A percentile compares a stretch with the other conserved stretches of the same genome.
Evolutionary conservation across 192 early-diverging fungal genomes (phyloP).

Genomic region (Linnemannia zychae): DNA sequence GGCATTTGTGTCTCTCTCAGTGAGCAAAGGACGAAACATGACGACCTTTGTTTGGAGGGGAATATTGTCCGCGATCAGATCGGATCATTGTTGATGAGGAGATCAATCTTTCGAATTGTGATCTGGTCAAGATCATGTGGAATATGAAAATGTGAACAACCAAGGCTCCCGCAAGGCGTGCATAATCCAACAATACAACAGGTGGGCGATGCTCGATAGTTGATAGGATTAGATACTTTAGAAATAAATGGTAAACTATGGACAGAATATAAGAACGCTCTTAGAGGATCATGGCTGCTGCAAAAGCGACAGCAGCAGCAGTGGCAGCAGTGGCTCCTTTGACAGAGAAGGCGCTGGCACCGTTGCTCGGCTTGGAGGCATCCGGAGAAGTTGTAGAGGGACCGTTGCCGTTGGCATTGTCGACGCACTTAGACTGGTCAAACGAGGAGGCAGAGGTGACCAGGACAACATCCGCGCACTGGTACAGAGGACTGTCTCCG

Average conservation of each 20-base stretch:
- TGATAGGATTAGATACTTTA: too few relatives aligned
- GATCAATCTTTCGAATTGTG: too few relatives aligned
- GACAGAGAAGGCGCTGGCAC: constrained; percentile 4
- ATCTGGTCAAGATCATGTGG: too few relatives aligned
- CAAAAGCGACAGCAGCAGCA: constrained; percentile 18
- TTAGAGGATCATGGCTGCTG: constrained; percentile 22
- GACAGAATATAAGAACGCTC: background rate
- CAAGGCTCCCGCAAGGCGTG: too few relatives aligned
- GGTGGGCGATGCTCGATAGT: too few relatives aligned
- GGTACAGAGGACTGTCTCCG: constrained; percentile 65
- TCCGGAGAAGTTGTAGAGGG: constrained; percentile 6
- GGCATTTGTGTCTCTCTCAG: background rate
- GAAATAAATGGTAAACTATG: background rate
- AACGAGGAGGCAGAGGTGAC: constrained; percentile 26
- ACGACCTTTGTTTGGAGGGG: background rate
- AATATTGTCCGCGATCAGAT: constrained; percentile 3
- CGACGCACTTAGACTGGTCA: constrained; percentile 28
- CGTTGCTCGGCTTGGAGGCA: background rate
- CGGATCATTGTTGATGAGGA: constrained; percentile 12
- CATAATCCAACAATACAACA: too few relatives aligned
- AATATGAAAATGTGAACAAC: too few relatives aligned
- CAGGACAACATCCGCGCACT: constrained; percentile 47
- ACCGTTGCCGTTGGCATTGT: constrained; percentile 10
- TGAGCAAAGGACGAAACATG: too few relatives aligned
- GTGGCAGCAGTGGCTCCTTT: constrained; percentile 5